Base-by-base conservation (phyloP, 768 basidiomycete species). In the Coprinopsis sp. region DNA sequence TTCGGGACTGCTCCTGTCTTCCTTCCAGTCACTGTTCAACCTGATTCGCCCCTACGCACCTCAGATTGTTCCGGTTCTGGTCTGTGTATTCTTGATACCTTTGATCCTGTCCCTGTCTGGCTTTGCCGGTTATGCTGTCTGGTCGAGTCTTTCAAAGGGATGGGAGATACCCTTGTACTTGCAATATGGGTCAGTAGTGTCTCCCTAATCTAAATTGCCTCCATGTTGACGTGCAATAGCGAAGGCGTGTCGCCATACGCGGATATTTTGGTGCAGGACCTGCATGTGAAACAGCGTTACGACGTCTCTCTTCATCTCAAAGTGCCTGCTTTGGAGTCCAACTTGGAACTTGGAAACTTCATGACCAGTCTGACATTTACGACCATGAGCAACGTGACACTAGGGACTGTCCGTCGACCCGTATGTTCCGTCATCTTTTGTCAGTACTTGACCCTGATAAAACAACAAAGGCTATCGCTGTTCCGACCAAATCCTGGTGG, bases 281-380 rank as follows among this genome's bases (percentile, higher is more conserved):
- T 91, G 24, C 72, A 75, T 41, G 57, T 76, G 14, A 66, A 73
- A 29, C 89, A 91, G 51, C 77, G 77, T n/a, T 92, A 91, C 47
- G 81, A 89, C 52, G 68, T 92, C 41, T 81, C 80, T 34, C 64
- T 91, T 13, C 76, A 79, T 44, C 68, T 92, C 13, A 62, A 68
- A 23, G 69, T 91, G 6, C 90, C 90, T 10, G 70, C 78, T 3
- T 75, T 76, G 14, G 78, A 82, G 49, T 63, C 81, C 18, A 91
- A 89, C 64, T 68, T 77, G 55, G 81, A 70, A 3, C 77, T 92
- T 2, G 90, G 90, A 33, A 92, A 92, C 61, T 92, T 91, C 63
- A 92, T 92, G 90, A 69, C 79, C 4, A 75, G 71, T 34, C 59
- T 91, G 28, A 79, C 74, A 1, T 64, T 92, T 22, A 69, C 67